Percentiles rank a stretch among this genome's conserved stretches.
Conservation (phyloP, 179 eudicot genomes). For the Pouteria campechiana region DNA sequence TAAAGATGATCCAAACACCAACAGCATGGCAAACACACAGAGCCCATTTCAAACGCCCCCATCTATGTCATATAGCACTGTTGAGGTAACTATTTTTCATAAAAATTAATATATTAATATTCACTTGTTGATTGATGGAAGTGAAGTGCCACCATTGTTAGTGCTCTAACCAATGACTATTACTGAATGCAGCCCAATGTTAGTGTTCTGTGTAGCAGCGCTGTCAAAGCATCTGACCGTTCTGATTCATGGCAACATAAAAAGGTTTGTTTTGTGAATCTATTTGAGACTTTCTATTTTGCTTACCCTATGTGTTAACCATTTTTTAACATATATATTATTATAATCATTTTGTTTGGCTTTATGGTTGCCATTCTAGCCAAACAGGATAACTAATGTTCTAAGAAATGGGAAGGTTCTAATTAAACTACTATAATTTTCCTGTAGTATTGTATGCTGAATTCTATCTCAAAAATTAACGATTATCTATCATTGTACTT, state of each 20-base stretch:
- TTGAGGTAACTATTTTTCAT: conserved; percentile 40
- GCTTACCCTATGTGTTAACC: too few species aligned
- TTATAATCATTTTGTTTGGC: too few species aligned
- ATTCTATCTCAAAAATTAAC: conserved; percentile 5
- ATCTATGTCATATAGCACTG: conserved; percentile 56
- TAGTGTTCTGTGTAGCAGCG: too few species aligned
- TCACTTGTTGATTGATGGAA: conserved; percentile 1
- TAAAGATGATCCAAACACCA: conserved; percentile 10
- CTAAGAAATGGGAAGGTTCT: too few species aligned
- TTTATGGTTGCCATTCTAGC: too few species aligned
- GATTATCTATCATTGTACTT: background rate
- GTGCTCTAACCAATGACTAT: conserved; percentile 15
- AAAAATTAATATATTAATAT: background rate
- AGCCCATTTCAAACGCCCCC: conserved; percentile 91
- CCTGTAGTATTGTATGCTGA: background rate
- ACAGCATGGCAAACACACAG: conserved; percentile 21
- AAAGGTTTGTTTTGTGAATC: conserved; percentile 36
- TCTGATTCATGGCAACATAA: conserved; percentile 63
- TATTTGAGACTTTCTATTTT: background rate
- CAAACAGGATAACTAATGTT: too few species aligned
- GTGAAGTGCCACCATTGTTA: conserved; percentile 36
- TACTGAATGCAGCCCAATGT: too few species aligned
- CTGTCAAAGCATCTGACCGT: conserved; percentile 23
- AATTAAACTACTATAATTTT: background rate
- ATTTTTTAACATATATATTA: too few species aligned